A percentile compares a stretch with the other conserved stretches of the same genome.
phyloP scores from a whole-genome alignment of 1,139 yeast species.

The Magnusiomyces sp. region DNA sequence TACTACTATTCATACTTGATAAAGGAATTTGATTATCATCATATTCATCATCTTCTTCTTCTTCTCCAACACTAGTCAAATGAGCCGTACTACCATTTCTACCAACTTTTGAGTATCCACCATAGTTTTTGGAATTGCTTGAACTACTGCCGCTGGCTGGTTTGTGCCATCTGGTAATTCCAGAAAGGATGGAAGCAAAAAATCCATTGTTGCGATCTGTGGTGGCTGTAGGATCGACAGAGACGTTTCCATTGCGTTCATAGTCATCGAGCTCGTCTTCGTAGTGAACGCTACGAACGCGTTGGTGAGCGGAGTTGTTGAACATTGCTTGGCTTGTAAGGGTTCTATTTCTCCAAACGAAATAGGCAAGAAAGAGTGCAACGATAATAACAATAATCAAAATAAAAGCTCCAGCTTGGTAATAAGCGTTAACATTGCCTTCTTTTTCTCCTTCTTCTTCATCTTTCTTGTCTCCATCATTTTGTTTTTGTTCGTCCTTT shows the following conservation, averaged over 20 bases:
- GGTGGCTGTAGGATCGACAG: slow-evolving; percentile 2
- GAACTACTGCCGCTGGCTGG: slow-evolving; percentile 3
- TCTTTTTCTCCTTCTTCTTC: slow-evolving; percentile 16
- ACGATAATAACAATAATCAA: slow-evolving; percentile 29
- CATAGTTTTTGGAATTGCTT: too few species aligned
- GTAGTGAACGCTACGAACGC: slow-evolving; percentile 14
- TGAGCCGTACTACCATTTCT: too few species aligned
- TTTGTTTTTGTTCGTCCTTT: slow-evolving; percentile 13
- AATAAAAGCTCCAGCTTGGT: slow-evolving; percentile 34
- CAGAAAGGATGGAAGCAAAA: slow-evolving; percentile 8
- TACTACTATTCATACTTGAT: too few species aligned
- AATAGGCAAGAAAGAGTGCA: slow-evolving; percentile 22
- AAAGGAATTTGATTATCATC: too few species aligned
- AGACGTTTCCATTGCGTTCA: slow-evolving; percentile 7
- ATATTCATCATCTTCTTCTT: neutral
- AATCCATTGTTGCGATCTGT: slow-evolving; percentile 9
- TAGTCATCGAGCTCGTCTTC: slow-evolving; percentile 12
- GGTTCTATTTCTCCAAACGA: slow-evolving; percentile 23
- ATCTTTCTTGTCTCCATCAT: too few species aligned
- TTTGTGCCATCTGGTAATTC: slow-evolving; percentile 13
- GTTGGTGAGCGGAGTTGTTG: neutral
- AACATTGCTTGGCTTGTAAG: slow-evolving; percentile 4
- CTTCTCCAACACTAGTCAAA: too few species aligned
- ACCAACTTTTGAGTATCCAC: too few species aligned
- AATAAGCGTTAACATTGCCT: slow-evolving; percentile 29